phyloP scores from a whole-genome alignment of 139 green algal species.

The Picocystis salinarum region DNA sequence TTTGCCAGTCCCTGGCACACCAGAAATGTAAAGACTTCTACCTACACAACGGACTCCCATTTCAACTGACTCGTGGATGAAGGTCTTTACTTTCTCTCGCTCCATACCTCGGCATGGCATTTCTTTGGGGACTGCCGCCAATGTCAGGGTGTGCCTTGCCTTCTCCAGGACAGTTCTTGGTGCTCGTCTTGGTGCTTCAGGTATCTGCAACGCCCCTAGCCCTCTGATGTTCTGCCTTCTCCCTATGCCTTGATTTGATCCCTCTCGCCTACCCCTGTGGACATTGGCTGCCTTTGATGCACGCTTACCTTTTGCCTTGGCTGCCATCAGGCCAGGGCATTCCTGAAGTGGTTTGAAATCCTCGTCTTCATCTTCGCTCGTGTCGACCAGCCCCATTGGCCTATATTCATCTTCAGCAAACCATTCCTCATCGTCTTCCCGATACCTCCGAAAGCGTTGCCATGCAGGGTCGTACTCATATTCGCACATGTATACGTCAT shows the following conservation, averaged over 20 bases:
- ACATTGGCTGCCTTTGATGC: too few species aligned
- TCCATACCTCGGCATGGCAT: slow-evolving; percentile 63
- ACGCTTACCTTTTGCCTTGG: too few species aligned
- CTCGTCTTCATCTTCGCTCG: background rate
- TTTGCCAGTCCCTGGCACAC: slow-evolving; percentile 92
- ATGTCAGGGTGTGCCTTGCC: slow-evolving; percentile 30
- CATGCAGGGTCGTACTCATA: slow-evolving; percentile 37
- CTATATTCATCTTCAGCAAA: background rate
- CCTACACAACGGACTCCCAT: slow-evolving; percentile 25
- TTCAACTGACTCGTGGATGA: slow-evolving; percentile 7
- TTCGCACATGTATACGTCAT: slow-evolving; percentile 73
- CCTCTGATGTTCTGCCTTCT: background rate
- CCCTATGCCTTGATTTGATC: background rate
- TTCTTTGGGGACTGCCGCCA: slow-evolving; percentile 22
- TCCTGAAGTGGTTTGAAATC: background rate
- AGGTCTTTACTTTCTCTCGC: slow-evolving; percentile 7
- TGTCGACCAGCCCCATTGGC: background rate
- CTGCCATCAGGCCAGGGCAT: too few species aligned
- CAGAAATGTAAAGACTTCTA: slow-evolving; percentile 77
- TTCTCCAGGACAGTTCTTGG: slow-evolving; percentile 11
- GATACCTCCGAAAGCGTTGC: slow-evolving; percentile 11
- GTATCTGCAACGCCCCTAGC: slow-evolving; percentile 5
- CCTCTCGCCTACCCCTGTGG: too few species aligned
- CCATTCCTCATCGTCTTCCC: background rate
- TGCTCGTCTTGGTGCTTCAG: slow-evolving; percentile 1